Percentiles rank a stretch among this genome's conserved stretches.
Evolutionary conservation across 257 asterid species (phyloP).

Genomic region (Solanum tarijense): DNA sequence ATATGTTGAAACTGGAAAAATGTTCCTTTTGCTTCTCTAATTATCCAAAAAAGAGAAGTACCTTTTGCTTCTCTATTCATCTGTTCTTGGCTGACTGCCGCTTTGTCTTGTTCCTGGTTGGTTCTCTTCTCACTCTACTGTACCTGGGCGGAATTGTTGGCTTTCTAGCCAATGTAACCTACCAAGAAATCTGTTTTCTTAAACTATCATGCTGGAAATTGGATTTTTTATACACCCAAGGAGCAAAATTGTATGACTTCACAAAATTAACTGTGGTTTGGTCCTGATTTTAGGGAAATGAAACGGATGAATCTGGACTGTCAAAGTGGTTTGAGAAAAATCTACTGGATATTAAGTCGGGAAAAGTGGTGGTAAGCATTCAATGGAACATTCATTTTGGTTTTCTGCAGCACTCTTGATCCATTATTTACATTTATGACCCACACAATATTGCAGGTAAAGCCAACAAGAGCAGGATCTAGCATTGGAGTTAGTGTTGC

Average conservation of each 20-base stretch:
- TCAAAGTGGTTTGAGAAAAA: constrained; percentile 46
- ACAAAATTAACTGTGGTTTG: neutral
- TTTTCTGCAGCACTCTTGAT: neutral
- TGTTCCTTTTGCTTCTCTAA: neutral
- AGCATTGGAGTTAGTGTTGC: constrained; percentile 91
- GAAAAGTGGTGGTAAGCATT: constrained; percentile 83
- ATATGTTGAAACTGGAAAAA: neutral
- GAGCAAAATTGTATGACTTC: neutral
- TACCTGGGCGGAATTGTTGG: neutral
- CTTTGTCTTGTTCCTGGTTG: neutral
- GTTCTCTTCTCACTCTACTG: neutral
- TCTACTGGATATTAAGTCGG: constrained; percentile 40
- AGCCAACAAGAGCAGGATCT: constrained; percentile 88
- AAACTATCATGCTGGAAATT: neutral
- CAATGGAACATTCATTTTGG: constrained; percentile 2
- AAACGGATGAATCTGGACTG: constrained; percentile 39
- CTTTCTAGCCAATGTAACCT: neutral
- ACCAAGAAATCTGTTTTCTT: neutral
- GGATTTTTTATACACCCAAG: neutral
- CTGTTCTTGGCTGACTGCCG: neutral
- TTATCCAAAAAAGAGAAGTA: neutral
- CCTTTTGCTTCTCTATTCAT: neutral
- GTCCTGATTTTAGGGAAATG: constrained; percentile 41
- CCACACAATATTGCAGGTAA: constrained; percentile 44
- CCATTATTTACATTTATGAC: neutral